These are phyloP conservation scores for Boechera retrofracta DNA, from an alignment of 345 rosid species.

Conservation along the genomic window DNA sequence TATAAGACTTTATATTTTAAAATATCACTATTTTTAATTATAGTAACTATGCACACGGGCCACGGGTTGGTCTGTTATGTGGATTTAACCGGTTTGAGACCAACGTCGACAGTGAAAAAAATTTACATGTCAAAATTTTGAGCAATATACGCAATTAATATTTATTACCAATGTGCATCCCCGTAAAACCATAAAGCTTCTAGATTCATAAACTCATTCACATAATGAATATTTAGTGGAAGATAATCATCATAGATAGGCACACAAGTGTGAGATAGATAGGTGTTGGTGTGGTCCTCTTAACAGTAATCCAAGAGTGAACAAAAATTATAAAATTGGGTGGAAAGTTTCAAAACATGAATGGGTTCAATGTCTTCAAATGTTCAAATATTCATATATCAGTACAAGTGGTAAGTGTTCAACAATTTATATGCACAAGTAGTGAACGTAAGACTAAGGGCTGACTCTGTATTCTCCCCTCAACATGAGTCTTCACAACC, in stretches of 20 bases:
- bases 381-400: background rate
- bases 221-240: background rate
- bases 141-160: too few species aligned
- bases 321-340: background rate
- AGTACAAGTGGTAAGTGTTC: background rate
- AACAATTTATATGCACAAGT: conserved; percentile 5
- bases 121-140: too few species aligned
- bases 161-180: too few species aligned
- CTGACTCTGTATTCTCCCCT: too few species aligned
- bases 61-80: too few species aligned
- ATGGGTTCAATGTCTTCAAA: background rate
- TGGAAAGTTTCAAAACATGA: background rate
- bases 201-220: background rate
- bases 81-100: too few species aligned
- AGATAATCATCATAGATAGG: background rate
- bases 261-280: background rate
- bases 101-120: too few species aligned
- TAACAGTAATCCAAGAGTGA: background rate
- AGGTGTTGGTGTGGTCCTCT: background rate
- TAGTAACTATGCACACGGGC: too few species aligned
- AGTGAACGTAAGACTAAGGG: background rate
- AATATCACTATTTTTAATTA: too few species aligned
- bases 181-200: background rate
- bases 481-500: too few species aligned
- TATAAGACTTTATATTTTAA: too few species aligned